Evolutionary conservation across 2,329 filamentous ascomycete species (phyloP), one percentile per base, ranked within the genome.

Genomic region (Aulographum hederae): DNA sequence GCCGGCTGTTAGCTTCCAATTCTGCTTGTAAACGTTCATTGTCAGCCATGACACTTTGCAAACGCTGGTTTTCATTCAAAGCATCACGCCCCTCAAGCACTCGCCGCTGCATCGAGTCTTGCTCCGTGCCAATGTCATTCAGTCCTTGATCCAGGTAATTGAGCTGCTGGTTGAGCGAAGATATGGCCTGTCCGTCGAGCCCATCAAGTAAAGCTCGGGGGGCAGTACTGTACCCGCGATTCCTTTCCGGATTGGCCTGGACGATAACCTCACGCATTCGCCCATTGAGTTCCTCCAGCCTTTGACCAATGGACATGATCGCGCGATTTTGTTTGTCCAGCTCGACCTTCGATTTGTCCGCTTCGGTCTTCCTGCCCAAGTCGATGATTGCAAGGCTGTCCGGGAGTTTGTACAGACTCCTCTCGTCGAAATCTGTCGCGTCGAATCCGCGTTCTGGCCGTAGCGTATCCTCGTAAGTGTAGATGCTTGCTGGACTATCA

Each of bases 401-500:
- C 4, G 77, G 66, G 8, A 73, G 65, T 32, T 67, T 61, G 46
- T 85, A 89, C 5, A 82, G 57, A 45, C 73, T 79, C 35, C 73
- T 65, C 40, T 89, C 79, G 44, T 91, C 79, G 43, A 92, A 84
- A 30, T 75, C 67, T 35, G 71, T 56, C 5, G 69, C 65, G 12
- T 69, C 67, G 25, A 58, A 58, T 2, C 59, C 47, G 13, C 61
- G 58, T 43, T 69, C 73, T 16, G 39, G 36, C 27, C 40, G 39
- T n/a, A n/a, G n/a, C 31, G 65, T 65, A 43, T 72, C 67, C 10
- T 70, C 64, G 42, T 73, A 77, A 2, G 71, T 73, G 44, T 80
- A 76, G 39, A 81, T 68, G 55, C 76, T 84, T 47, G 81, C 78
- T 5, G 78, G 77, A 43, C 76, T 84, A 33, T 76, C 73, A 4